Conservation (phyloP, 768 basidiomycete species). For the Boletus edulis region DNA sequence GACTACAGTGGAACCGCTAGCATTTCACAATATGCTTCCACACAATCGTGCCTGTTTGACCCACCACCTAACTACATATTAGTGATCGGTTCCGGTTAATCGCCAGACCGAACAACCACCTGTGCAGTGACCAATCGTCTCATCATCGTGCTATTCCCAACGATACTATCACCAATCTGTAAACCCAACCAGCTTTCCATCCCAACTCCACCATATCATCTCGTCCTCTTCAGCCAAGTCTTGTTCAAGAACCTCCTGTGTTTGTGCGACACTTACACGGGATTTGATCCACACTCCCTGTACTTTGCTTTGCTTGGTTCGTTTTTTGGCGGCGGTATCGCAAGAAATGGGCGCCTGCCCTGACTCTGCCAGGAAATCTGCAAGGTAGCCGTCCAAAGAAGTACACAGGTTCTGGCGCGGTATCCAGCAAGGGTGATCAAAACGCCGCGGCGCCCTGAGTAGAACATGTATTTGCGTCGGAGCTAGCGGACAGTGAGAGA, state of each 20-base stretch:
- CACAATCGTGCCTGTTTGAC: too few species aligned
- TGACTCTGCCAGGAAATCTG: constrained; percentile 33
- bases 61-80: too few species aligned
- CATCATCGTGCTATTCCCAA: too few species aligned
- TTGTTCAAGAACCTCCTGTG: constrained; percentile 2
- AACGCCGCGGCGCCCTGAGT: constrained; percentile 46
- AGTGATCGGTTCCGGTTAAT: too few species aligned
- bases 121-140: too few species aligned
- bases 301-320: constrained; percentile 25
- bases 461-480: constrained; percentile 48
- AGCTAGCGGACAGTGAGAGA: constrained; percentile 26
- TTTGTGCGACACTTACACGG: not conserved
- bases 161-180: constrained; percentile 39
- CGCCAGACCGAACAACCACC: too few species aligned
- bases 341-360: not conserved
- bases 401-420: constrained; percentile 43
- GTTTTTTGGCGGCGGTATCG: constrained; percentile 26
- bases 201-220: constrained; percentile 53
- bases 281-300: constrained; percentile 45
- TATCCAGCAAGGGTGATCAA: constrained; percentile 45
- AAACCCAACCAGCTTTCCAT: constrained; percentile 47
- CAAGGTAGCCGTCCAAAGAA: constrained; percentile 36
- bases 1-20: too few species aligned
- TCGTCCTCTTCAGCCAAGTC: constrained; percentile 41
- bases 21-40: too few species aligned